A percentile compares a stretch with the other conserved stretches of the same genome.
Evolutionary conservation across 371 early-diverging fungal species (phyloP).

Genomic region (Phascolomyces articulosus): DNA sequence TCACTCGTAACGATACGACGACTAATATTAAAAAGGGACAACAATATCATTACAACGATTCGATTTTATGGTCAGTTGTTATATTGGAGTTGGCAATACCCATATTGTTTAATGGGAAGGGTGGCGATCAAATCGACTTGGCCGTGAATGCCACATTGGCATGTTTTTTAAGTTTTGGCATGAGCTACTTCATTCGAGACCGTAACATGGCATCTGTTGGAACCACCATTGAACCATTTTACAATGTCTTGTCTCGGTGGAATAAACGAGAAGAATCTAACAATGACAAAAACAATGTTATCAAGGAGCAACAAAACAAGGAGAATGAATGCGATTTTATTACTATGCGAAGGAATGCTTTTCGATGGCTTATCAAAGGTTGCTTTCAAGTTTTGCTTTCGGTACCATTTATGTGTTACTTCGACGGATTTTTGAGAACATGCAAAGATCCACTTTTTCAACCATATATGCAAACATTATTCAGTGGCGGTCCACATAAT

Average conservation of each 20-base stretch:
- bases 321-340: background rate
- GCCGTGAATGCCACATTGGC: constrained; percentile 20
- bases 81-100: constrained; percentile 8
- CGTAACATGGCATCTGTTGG: constrained; percentile 17
- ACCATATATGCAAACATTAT: background rate
- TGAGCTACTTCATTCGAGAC: constrained; percentile 24
- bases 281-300: constrained; percentile 1
- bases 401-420: constrained; percentile 21
- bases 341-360: constrained; percentile 12
- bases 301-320: background rate
- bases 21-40: background rate
- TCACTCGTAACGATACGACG: constrained; percentile 4
- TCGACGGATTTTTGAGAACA: constrained; percentile 31
- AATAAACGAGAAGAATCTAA: constrained; percentile 10
- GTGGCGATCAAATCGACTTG: constrained; percentile 15
- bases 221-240: constrained; percentile 11
- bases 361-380: constrained; percentile 14
- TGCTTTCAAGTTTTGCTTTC: constrained; percentile 12
- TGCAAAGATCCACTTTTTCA: constrained; percentile 24
- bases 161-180: constrained; percentile 25
- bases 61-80: background rate
- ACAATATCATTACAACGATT: background rate
- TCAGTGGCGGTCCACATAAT: background rate
- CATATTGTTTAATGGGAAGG: constrained; percentile 2
- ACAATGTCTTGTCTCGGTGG: constrained; percentile 16